These are phyloP conservation scores for Rhodotorula mucilaginosa DNA, from an alignment of 1,284 basidiomycete species.

Conservation along the genomic window DNA sequence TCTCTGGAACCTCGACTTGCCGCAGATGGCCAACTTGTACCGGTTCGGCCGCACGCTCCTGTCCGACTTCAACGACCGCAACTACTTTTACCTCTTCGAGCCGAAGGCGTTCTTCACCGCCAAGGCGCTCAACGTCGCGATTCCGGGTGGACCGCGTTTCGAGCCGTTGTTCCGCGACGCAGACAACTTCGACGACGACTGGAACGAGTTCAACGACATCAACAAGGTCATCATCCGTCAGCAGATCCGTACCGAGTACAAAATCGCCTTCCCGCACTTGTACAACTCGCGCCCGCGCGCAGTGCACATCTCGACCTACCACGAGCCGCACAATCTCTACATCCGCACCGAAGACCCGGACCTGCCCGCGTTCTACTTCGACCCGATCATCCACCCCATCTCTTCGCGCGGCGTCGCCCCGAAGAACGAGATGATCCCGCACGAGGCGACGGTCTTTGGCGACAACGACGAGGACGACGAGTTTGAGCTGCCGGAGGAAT, in stretches of 20 bases:
- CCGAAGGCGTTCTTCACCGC: constrained; percentile 98
- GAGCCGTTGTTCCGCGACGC: constrained; percentile 80
- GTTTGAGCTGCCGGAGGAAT: constrained; percentile 78
- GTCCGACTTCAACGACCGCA: constrained; percentile 79
- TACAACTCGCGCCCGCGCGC: constrained; percentile 98
- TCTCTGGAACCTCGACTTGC: constrained; percentile 86
- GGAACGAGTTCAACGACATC: constrained; percentile 90
- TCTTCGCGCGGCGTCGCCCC: constrained; percentile 79
- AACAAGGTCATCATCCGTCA: constrained; percentile 99
- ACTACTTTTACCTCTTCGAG: constrained; percentile 84
- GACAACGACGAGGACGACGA: constrained; percentile 62
- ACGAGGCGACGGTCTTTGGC: constrained; percentile 89
- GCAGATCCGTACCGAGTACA: constrained; percentile 98
- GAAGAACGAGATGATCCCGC: constrained; percentile 77
- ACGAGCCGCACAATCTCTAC: constrained; percentile 94
- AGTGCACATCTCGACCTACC: constrained; percentile 87
- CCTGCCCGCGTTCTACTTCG: constrained; percentile 99
- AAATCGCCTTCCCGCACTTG: constrained; percentile 97
- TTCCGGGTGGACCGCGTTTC: constrained; percentile 97
- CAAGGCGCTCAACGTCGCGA: constrained; percentile 91
- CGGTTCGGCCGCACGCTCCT: constrained; percentile 89
- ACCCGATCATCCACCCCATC: constrained; percentile 87
- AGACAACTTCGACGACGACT: constrained; percentile 97
- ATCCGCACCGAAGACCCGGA: constrained; percentile 99
- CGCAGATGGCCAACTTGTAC: constrained; percentile 95